Conservation (phyloP, 768 basidiomycete species). For the Mycena metata region DNA sequence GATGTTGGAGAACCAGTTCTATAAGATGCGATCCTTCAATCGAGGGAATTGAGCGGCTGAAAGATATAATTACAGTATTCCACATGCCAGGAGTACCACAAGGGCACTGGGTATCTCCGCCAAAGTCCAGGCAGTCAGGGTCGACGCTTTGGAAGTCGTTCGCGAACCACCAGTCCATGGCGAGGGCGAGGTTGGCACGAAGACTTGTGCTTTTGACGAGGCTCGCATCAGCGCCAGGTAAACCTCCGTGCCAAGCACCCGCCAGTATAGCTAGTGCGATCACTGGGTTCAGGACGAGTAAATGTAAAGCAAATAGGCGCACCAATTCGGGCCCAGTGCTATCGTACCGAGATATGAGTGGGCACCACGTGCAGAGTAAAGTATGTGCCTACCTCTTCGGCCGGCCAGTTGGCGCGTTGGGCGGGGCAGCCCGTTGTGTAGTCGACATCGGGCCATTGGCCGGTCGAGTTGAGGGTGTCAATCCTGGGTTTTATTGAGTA, state of each 20-base stretch:
- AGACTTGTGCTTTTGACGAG: slow-evolving; percentile 58
- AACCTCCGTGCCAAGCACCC: slow-evolving; percentile 69
- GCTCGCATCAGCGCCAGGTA: slow-evolving; percentile 52
- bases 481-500: slow-evolving; percentile 52
- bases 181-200: slow-evolving; percentile 57
- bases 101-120: slow-evolving; percentile 67
- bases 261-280: slow-evolving; percentile 61
- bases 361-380: background rate
- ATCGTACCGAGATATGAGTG: background rate
- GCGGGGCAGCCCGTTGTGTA: slow-evolving; percentile 75
- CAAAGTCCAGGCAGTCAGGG: slow-evolving; percentile 65
- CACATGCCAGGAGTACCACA: slow-evolving; percentile 64
- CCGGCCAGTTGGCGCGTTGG: slow-evolving; percentile 78
- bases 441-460: slow-evolving; percentile 73
- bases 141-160: slow-evolving; percentile 64
- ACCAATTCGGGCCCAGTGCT: slow-evolving; percentile 71
- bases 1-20: slow-evolving; percentile 80
- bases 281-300: slow-evolving; percentile 15
- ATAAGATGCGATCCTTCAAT: no score
- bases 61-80: slow-evolving; percentile 46
- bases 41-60: no score
- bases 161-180: slow-evolving; percentile 75
- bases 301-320: slow-evolving; percentile 34
- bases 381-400: slow-evolving; percentile 48
- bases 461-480: slow-evolving; percentile 59